phyloP scores from a whole-genome alignment of 768 basidiomycete species.

The Strobilomyces confusus region DNA sequence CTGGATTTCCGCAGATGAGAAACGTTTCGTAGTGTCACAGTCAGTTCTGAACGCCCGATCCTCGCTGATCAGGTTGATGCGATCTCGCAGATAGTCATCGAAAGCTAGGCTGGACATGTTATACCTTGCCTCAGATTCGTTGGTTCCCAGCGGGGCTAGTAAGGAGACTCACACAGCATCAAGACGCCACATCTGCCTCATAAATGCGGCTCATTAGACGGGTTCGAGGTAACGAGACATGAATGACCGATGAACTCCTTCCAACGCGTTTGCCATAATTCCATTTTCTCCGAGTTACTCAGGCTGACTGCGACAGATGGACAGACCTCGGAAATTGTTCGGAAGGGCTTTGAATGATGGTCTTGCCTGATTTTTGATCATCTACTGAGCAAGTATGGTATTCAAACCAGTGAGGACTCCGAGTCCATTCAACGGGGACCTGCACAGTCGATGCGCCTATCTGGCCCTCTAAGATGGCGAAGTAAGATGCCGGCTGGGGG shows the following conservation, averaged over 20 bases:
- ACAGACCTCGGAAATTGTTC: constrained; percentile 54
- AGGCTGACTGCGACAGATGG: background rate
- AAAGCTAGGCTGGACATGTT: constrained; percentile 6
- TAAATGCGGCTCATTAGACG: no score
- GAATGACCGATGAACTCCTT: background rate
- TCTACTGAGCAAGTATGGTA: background rate
- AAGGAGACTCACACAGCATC: background rate
- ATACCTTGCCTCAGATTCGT: background rate
- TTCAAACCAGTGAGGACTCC: constrained; percentile 64
- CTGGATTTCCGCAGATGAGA: constrained; percentile 39
- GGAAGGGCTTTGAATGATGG: constrained; percentile 55
- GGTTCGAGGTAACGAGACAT: no score
- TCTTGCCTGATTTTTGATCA: constrained; percentile 37
- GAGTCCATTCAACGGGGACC: constrained; percentile 78
- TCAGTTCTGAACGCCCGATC: constrained; percentile 54
- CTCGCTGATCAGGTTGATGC: constrained; percentile 29
- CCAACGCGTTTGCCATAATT: constrained; percentile 50
- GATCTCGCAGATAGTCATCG: constrained; percentile 11
- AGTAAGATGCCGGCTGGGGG: no score
- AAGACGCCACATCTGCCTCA: no score
- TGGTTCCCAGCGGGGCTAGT: background rate
- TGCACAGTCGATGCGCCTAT: no score
- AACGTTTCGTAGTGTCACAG: constrained; percentile 16
- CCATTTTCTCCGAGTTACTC: constrained; percentile 49
- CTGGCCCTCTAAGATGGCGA: constrained; percentile 39